Base-by-base conservation (phyloP, 257 asterid species). In the Misopates orontium region DNA sequence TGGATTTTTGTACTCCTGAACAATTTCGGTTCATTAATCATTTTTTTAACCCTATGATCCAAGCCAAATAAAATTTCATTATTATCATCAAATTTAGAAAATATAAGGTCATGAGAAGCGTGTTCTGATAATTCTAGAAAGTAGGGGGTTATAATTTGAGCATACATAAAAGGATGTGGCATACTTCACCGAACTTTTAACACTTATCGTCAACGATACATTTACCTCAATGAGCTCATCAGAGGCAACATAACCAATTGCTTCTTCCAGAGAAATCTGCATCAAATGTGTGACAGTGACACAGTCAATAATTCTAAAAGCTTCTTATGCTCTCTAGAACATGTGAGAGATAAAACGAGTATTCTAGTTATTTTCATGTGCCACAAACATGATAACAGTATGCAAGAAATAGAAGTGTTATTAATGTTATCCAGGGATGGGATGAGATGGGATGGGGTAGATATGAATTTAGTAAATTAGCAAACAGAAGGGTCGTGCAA, bases 141-240 rank as follows among this genome's bases (percentile, higher is more conserved):
- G 6, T 2, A 28, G 2, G 6, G 6, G 2, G 36, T 28, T 28
- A 28, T 28, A 2, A 28, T 28, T 28, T 28, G 36, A 28, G 2
- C 36, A 28, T 28, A 6, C 36, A 28, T 36, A 36, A 36, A 5
- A 4, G 42, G 42, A 1, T 5, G 11, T 36, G 11, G 1, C 6
- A 4, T 36, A 9, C 4, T 36, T 36, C 4, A 36, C 42, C 42
- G 8, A 36, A 36, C 42, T 0, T 21, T 28, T 28, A 2, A 2
- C 36, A 28, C 14, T 1, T 8, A 11, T 41, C 14, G 47, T 21
- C 42, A 53, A 11, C 4, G 1, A 60, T 40, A 13, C 51, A 13
- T n/a, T n/a, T 78, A 88, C 99, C 99, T 94, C 99, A 64, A 94
- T 94, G 54, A 94, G 99, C 78, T 94, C 99, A 64, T 90, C 96